Evolutionary conservation across 1,284 basidiomycete species (phyloP), one percentile per base, ranked within the genome.

Genomic region (Ganoderma resinaceum): DNA sequence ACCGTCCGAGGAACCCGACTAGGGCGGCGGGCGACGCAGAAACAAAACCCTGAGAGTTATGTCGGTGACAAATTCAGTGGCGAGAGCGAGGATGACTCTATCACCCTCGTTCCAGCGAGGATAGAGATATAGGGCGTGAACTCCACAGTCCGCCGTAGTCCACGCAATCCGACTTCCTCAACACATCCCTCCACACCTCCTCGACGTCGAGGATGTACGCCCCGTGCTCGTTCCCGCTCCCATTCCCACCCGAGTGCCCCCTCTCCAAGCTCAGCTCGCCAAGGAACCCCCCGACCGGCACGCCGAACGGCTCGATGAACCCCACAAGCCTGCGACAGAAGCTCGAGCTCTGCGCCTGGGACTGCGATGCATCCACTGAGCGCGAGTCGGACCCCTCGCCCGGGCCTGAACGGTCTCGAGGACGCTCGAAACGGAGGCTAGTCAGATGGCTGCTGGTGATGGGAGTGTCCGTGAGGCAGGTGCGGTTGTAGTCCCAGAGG

Each of bases 401-500:
- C 20, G n/a, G n/a, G n/a, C n/a, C n/a, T n/a, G n/a, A n/a, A n/a
- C n/a, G 14, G 31, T 37, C 14, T 14, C 16, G 18, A 9, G 55
- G 23, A 33, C 16, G 40, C 40, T 12, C 16, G 16, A 37, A 35
- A 11, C 16, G 18, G 20, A 58, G 31, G 55, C 31, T 7, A 6
- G 5, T 20, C 31, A 58, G 4, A 12, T 23, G 52, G 55, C 33
- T 58, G 33, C 33, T 6, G 29, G 18, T 1, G 26, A 29, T 53
- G 29, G n/a, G n/a, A n/a, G 12, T 53, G 26, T 58, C 31, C 8
- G 31, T 1, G 16, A 31, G 42, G 6, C 60, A 38, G 2, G 37
- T 11, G 37, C 37, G 60, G 14, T 61, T 4, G 26, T 31, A 61
- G 5, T 46, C 38, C 3, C 68, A 66, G 9, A 72, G 65, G 55